phyloP scores from a whole-genome alignment of 2,329 filamentous ascomycete species.

The Cladophialophora exuberans region DNA sequence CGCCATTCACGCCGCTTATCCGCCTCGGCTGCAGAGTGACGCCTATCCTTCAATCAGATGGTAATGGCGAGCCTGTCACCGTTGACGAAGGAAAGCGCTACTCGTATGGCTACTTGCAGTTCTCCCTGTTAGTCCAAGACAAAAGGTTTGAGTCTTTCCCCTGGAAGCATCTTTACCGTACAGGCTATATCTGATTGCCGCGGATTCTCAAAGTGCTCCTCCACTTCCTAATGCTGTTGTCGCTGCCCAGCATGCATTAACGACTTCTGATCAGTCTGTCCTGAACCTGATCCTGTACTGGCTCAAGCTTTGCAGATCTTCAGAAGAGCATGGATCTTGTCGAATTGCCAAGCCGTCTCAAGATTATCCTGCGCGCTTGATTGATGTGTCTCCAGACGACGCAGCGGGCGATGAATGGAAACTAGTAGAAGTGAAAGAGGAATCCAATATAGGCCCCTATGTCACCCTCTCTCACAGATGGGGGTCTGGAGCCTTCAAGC shows the following conservation, averaged over 20 bases:
- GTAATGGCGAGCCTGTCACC: not conserved
- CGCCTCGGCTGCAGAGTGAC: slow-evolving; percentile 22
- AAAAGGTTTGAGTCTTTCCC: slow-evolving; percentile 9
- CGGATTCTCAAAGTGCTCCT: too few species aligned
- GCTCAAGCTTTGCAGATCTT: slow-evolving; percentile 14
- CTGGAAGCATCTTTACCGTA: not conserved
- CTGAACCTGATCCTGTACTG: slow-evolving; percentile 15
- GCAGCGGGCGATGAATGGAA: not conserved
- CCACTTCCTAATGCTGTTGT: not conserved
- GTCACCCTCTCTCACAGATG: slow-evolving; percentile 24
- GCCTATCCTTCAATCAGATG: not conserved
- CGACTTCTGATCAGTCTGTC: slow-evolving; percentile 14
- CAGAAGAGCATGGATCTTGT: not conserved
- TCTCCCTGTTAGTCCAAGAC: slow-evolving; percentile 2
- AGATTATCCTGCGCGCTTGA: slow-evolving; percentile 15
- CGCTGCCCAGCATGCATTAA: slow-evolving; percentile 9
- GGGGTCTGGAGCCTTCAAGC: slow-evolving; percentile 18
- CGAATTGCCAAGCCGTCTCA: not conserved
- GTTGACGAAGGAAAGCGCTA: slow-evolving; percentile 13
- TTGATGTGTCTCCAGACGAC: slow-evolving; percentile 7
- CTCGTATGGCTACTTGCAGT: slow-evolving; percentile 22
- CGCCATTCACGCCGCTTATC: slow-evolving; percentile 1
- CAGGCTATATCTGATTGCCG: too few species aligned
- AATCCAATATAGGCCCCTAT: slow-evolving; percentile 13
- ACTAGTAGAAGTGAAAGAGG: slow-evolving; percentile 2